Evolutionary conservation across 495 filamentous ascomycete species (phyloP).

Genomic region (Clavariopsis aquatica): DNA sequence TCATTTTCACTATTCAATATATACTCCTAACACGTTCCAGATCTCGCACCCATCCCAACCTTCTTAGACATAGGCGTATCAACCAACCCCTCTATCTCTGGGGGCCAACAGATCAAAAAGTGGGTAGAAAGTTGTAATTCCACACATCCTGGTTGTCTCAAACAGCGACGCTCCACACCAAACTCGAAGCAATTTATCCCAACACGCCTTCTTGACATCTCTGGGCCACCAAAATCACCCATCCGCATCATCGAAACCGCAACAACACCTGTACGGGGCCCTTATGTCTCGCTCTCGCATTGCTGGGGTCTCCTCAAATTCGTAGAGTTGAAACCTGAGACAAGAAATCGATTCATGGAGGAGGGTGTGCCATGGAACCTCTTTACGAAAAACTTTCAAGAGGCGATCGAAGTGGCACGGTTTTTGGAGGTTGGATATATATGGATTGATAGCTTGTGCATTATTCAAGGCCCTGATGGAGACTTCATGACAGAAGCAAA

Average conservation of each 20-base stretch:
- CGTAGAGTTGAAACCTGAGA: background rate
- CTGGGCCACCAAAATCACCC: background rate
- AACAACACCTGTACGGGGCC: background rate
- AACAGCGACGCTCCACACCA: background rate
- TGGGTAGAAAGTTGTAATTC: conserved; percentile 16
- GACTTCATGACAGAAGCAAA: conserved; percentile 16
- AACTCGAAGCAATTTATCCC: background rate
- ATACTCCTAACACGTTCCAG: background rate
- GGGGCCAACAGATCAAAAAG: conserved; percentile 10
- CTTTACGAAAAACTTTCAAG: conserved; percentile 19
- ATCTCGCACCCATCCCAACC: conserved; percentile 2
- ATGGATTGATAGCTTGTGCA: conserved; percentile 26
- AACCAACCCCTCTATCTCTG: conserved; percentile 8
- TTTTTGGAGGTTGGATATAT: conserved; percentile 23
- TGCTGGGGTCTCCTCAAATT: conserved; percentile 16
- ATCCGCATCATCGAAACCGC: conserved; percentile 22
- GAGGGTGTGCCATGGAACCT: conserved; percentile 7
- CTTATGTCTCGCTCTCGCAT: conserved; percentile 18
- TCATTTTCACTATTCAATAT: background rate
- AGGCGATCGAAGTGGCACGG: conserved; percentile 21
- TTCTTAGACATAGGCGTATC: background rate
- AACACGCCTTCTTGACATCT: conserved; percentile 22
- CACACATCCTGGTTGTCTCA: conserved; percentile 9
- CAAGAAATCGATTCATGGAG: background rate
- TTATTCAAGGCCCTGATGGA: background rate